phyloP scores from a whole-genome alignment of 345 rosid genomes.

The Camelina sativa region DNA sequence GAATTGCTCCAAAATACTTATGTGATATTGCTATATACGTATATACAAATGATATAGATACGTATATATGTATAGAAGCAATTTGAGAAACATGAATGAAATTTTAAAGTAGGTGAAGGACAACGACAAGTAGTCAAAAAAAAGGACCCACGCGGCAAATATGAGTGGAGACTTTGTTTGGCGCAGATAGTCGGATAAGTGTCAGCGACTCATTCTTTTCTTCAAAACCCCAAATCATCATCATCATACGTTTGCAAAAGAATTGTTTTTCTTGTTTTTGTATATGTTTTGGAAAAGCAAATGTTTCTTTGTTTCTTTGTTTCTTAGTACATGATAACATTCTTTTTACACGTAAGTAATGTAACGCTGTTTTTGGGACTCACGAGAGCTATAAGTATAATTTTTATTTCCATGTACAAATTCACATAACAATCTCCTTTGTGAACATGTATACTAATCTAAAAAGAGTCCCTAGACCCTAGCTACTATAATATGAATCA shows the following conservation, averaged over 20 bases:
- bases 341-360: constrained; percentile 21
- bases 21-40: constrained; percentile 7
- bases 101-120: constrained; percentile 39
- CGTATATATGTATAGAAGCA: constrained; percentile 7
- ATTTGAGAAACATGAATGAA: constrained; percentile 32
- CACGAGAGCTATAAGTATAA: background rate
- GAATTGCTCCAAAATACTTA: constrained; percentile 26
- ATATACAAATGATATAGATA: background rate
- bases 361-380: constrained; percentile 11
- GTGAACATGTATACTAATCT: no score
- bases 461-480: no score
- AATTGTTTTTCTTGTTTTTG: background rate
- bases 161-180: constrained; percentile 46
- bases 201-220: constrained; percentile 41
- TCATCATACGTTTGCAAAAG: constrained; percentile 23
- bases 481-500: no score
- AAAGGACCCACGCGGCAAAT: constrained; percentile 43
- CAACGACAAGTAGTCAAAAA: constrained; percentile 45
- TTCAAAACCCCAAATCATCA: constrained; percentile 33
- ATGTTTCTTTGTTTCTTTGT: constrained; percentile 1
- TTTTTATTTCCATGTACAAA: background rate
- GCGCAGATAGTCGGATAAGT: constrained; percentile 47
- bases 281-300: background rate
- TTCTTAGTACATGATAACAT: constrained; percentile 2
- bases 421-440: background rate